Evolutionary conservation across 2,329 filamentous ascomycete genomes (phyloP), one percentile per base, ranked within the genome.

Genomic region (Apiospora hydei): DNA sequence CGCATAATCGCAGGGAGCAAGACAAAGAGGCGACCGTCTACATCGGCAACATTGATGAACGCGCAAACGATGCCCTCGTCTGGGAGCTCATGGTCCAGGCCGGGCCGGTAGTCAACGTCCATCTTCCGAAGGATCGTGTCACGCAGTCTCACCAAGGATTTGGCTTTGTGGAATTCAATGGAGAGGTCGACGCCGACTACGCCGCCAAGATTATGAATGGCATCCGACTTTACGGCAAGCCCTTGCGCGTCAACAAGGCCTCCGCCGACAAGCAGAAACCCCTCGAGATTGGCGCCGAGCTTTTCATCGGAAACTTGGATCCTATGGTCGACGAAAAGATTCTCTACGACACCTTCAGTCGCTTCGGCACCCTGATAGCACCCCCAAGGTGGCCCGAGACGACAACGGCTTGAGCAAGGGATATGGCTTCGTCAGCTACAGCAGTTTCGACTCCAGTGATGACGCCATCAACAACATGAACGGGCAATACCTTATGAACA

Each of bases 1-100:
- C 77, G 67, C 74, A 73, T 68, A 53, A 76, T 69, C 70, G n/a
- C 24, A 95, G 93, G 94, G 94, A 98, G 82, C 96, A 98, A 87
- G 96, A 98, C 84, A 98, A 98, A 84, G 96, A 98, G 84, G 95
- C 95, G 77, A 98, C 96, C 57, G 94, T 98, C 82, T 99, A 99
- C 83, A 94, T 98, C 77, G 96, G 96, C 81, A 98, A 98, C 83
- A 94, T 99, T 79, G 96, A 99, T 85, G 96, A 99, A 87, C 94
- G 96, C 82, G 94, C 96, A 76, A 93, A 92, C 67, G 94, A 98
- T 81, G 92, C 93, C 77, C 89, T 98, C 77, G 91, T 99, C 77
- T 98, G 96, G 92, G 96, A 99, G 87, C 89, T 99, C 79, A 98
- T 98, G 95, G 91, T 98, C 71, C 96, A 99, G 86, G 95, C 95